Evolutionary conservation across 2,329 filamentous ascomycete species (phyloP), one percentile per base, ranked within the genome.

Genomic region (Triangularia setosa): DNA sequence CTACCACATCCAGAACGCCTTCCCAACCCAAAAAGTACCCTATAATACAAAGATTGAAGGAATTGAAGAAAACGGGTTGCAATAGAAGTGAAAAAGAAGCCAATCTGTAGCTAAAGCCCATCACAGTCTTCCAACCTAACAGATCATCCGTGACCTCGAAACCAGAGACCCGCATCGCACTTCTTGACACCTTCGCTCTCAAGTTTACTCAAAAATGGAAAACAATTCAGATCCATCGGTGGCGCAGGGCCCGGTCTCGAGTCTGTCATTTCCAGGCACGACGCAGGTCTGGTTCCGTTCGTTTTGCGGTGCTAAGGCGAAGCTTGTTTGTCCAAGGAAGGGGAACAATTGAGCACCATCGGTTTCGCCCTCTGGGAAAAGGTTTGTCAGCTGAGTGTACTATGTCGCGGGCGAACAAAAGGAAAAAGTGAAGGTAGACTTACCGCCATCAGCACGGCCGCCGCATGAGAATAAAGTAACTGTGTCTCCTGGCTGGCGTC

Each of bases 401-500:
- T 52, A 21, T 52, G 21, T 24, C 23, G 6, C 21, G 23, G 16
- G 5, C 6, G 52, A 33, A 23, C n/a, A 5, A 48, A 4, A 23
- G 27, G 28, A 25, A 35, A 62, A 55, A 16, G 16, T 30, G 7
- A 14, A 27, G 14, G 28, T 11, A 57, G 11, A 73, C 75, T 75
- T 72, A 78, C 79, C 71, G 56, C 82, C 82, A 52, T 78, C 81
- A 16, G 81, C 82, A 35, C 81, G 77, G 9, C 82, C 82, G 25
- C 82, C 82, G 65, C 82, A 84, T 1, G 81, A 82, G 66, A 84
- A 84, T 18, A 84, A 62, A 4, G 73, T 81, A 25, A 84, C 81
- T 1, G 78, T 81, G 61, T 84, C 81, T 1, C 77, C 78, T 2
- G 73, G 71, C 4, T 73, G 70, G 18, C 81, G 75, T 21, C 82